A percentile compares a stretch with the other conserved stretches of the same genome.
Conservation (phyloP, 305 asterid species). For the Coffea humblotiana region DNA sequence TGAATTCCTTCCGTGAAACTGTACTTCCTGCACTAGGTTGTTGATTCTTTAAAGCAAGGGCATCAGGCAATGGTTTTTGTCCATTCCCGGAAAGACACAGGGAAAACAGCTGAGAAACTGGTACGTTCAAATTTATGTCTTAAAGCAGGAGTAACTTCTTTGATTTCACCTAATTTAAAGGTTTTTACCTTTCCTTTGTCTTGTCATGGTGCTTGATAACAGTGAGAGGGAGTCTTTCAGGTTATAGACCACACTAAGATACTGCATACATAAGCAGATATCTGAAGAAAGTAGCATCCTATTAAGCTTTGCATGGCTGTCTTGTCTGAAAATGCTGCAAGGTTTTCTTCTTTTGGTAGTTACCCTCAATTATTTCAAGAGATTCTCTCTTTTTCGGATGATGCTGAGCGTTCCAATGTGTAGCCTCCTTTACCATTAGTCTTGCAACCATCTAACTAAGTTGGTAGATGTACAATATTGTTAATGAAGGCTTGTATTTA, state of each 20-base stretch:
- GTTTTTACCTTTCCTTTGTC: neutral
- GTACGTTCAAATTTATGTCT: conserved; percentile 35
- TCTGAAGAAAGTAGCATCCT: neutral
- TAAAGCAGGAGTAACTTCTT: neutral
- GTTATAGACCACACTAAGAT: neutral
- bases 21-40: conserved; percentile 51
- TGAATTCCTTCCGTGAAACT: conserved; percentile 17
- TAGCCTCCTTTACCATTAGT: neutral
- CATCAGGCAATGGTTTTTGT: conserved; percentile 99
- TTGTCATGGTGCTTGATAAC: neutral
- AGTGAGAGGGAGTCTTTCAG: neutral
- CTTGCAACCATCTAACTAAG: neutral
- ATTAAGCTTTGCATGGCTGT: neutral
- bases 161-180: neutral
- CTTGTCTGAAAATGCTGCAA: neutral
- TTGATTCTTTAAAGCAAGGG: conserved; percentile 82
- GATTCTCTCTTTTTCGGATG: neutral
- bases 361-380: neutral
- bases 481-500: neutral
- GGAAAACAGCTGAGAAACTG: conserved; percentile 91
- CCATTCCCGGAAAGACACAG: conserved; percentile 97
- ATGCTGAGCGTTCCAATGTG: neutral
- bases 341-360: neutral
- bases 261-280: neutral
- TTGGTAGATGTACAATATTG: neutral